phyloP scores from a whole-genome alignment of 495 filamentous ascomycete species.

The Lasiosphaeris hirsuta region DNA sequence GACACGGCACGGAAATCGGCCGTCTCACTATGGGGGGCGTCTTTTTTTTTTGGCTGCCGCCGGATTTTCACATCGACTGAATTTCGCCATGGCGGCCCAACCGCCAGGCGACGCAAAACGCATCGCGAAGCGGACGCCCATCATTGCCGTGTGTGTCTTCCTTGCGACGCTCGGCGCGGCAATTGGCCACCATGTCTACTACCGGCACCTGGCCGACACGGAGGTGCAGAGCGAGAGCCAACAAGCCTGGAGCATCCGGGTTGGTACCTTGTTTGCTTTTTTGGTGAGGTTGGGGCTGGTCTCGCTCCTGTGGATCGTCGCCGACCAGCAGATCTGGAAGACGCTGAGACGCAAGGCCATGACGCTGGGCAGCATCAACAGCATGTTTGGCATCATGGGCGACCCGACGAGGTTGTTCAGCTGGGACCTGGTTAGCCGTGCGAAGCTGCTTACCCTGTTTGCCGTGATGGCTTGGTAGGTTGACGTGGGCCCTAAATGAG shows the following conservation, averaged over 20 bases:
- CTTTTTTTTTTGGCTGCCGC: no score
- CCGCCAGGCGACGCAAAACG: no score
- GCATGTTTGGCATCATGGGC: constrained; percentile 18
- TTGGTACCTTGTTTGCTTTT: constrained; percentile 14
- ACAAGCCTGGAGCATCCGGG: constrained; percentile 14
- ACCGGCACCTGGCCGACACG: constrained; percentile 9
- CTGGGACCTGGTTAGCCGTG: constrained; percentile 4
- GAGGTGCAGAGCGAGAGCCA: constrained; percentile 11
- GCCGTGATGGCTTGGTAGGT: constrained; percentile 16
- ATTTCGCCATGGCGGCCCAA: no score
- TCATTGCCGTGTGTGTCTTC: no score
- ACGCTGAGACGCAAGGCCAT: constrained; percentile 16
- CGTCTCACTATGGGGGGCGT: no score
- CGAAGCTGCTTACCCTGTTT: constrained; percentile 7
- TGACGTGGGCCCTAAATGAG: background rate
- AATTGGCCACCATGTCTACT: constrained; percentile 17
- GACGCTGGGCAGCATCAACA: constrained; percentile 16
- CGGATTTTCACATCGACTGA: no score
- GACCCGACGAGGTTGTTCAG: constrained; percentile 17
- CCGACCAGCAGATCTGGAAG: constrained; percentile 14
- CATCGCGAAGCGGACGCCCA: no score
- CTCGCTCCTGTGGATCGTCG: constrained; percentile 12
- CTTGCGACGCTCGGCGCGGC: no score
- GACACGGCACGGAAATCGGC: no score
- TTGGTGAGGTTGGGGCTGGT: constrained; percentile 12